These are phyloP conservation scores for Podaxis sp. DNA, from an alignment of 768 basidiomycete species.

Conservation along the genomic window DNA sequence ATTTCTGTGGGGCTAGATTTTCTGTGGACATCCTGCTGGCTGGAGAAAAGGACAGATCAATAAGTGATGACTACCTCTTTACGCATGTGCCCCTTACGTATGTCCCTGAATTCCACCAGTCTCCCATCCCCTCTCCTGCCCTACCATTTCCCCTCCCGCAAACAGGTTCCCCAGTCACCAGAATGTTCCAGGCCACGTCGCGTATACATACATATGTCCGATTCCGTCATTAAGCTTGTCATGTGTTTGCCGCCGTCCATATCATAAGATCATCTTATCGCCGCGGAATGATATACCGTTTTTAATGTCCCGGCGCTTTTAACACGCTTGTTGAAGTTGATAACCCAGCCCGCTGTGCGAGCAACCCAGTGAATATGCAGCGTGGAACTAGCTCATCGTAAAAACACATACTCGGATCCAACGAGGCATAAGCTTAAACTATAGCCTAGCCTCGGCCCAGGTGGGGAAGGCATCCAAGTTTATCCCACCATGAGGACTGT, in stretches of 20 bases:
- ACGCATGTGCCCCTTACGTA: conserved; percentile 7
- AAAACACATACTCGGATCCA: not conserved
- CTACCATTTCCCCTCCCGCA: not conserved
- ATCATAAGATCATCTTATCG: not conserved
- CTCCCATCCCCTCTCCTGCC: not conserved
- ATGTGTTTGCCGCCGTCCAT: not conserved
- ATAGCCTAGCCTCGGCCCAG: not conserved
- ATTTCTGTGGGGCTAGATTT: not conserved
- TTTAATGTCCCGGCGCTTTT: not conserved
- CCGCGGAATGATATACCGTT: not conserved
- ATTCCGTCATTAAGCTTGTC: conserved; percentile 1
- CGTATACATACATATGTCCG: not conserved
- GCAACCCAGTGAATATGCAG: not conserved
- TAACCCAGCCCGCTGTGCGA: not conserved
- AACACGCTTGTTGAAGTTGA: not conserved
- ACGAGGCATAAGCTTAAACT: not conserved
- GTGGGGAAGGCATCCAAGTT: not conserved
- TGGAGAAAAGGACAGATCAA: conserved; percentile 7
- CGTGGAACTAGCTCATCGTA: not conserved
- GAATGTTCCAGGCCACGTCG: not conserved
- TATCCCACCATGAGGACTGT: conserved; percentile 5
- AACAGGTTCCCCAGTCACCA: not conserved
- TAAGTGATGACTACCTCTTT: conserved; percentile 13
- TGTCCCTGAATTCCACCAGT: not conserved
- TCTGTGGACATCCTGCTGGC: conserved; percentile 12